These are phyloP conservation scores for Excoecaria agallocha DNA, from an alignment of 345 rosid genomes.

Conservation along the genomic window DNA sequence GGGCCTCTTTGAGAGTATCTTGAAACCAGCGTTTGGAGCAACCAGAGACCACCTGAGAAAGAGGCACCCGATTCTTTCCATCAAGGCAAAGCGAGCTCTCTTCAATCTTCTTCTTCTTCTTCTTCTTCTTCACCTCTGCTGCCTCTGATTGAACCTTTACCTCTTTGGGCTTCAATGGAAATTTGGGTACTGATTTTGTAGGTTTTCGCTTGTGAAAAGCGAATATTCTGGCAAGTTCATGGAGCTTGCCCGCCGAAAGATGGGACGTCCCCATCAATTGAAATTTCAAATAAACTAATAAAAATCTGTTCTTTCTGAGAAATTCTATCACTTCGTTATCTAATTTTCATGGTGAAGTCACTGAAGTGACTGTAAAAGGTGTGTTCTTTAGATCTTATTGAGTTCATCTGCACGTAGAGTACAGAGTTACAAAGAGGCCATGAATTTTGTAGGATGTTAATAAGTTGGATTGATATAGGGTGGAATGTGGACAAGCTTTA, in stretches of 20 bases:
- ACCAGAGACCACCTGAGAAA: conserved; percentile 63
- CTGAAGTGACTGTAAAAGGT: neutral
- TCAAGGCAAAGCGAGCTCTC: conserved; percentile 14
- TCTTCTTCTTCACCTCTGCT: conserved; percentile 23
- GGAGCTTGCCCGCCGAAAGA: conserved; percentile 39
- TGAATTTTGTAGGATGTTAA: too few species aligned
- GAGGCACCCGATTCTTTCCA: conserved; percentile 45
- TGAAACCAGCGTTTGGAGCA: conserved; percentile 74
- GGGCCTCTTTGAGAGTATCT: conserved; percentile 73
- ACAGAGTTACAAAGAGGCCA: neutral
- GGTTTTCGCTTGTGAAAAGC: conserved; percentile 42
- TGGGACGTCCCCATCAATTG: conserved; percentile 58
- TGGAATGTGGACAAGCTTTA: too few species aligned
- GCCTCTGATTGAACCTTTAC: conserved; percentile 29
- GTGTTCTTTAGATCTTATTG: too few species aligned
- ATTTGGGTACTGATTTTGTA: conserved; percentile 4
- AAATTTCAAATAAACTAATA: conserved; percentile 2
- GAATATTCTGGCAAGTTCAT: conserved; percentile 41
- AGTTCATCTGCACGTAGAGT: too few species aligned
- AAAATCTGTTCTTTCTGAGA: neutral
- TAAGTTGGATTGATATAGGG: too few species aligned
- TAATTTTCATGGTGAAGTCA: conserved; percentile 14
- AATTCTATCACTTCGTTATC: conserved; percentile 5
- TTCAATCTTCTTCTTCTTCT: conserved; percentile 39
- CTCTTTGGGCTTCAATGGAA: conserved; percentile 23